Conservation (phyloP, 164 flowering plant genomes). For the Stephania japonica region DNA sequence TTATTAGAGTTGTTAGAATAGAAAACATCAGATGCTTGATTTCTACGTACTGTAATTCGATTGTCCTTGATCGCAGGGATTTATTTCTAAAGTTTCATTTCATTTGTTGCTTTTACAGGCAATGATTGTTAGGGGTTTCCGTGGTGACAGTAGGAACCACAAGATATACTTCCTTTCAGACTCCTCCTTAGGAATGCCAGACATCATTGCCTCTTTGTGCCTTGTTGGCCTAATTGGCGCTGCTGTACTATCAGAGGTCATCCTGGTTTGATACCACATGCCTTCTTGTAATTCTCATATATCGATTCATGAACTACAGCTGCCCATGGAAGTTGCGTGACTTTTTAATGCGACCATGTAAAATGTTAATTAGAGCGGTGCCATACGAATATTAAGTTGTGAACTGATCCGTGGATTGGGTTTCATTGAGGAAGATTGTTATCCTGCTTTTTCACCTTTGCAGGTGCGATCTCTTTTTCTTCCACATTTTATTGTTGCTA, state of each 20-base stretch:
- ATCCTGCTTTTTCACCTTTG: neutral
- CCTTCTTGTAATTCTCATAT: neutral
- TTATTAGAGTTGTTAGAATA: neutral
- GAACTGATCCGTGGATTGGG: neutral
- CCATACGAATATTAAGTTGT: neutral
- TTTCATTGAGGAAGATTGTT: neutral
- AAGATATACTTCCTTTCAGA: constrained; percentile 53
- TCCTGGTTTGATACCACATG: constrained; percentile 30
- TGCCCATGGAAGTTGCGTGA: neutral
- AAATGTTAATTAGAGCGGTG: neutral
- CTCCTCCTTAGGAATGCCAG: constrained; percentile 39
- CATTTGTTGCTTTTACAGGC: constrained; percentile 43
- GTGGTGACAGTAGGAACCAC: constrained; percentile 68
- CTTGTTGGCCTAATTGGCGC: constrained; percentile 51
- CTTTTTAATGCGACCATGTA: neutral
- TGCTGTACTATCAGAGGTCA: constrained; percentile 42
- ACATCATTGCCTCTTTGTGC: constrained; percentile 48
- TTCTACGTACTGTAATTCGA: neutral
- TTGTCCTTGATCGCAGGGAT: neutral
- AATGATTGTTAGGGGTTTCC: constrained; percentile 88
- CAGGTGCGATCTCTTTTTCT: neutral
- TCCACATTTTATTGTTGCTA: neutral
- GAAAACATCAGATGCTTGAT: neutral
- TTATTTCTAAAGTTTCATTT: neutral
- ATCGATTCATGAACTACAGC: neutral